These are phyloP conservation scores for Phytophthora constricta DNA, from an alignment of 352 stramenopile species.

Conservation along the genomic window DNA sequence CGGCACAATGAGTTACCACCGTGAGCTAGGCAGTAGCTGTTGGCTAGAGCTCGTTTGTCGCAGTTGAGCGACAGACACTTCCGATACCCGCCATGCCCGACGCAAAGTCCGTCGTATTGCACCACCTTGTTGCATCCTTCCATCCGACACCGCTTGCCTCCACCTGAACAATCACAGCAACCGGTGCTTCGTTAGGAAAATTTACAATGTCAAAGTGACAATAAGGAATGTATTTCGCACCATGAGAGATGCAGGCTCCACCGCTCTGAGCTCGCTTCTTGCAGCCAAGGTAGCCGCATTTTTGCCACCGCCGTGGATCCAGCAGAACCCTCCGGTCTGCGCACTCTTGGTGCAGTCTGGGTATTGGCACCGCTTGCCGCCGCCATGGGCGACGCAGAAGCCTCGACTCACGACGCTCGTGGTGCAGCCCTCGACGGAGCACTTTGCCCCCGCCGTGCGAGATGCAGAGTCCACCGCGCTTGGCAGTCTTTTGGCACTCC, in stretches of 20 bases:
- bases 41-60: slow-evolving; percentile 50
- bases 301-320: slow-evolving; percentile 67
- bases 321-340: slow-evolving; percentile 53
- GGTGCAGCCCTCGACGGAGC: slow-evolving; percentile 51
- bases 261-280: slow-evolving; percentile 61
- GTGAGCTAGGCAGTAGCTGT: slow-evolving; percentile 53
- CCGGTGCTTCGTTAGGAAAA: slow-evolving; percentile 6
- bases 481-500: slow-evolving; percentile 57
- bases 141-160: slow-evolving; percentile 56
- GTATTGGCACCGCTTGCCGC: slow-evolving; percentile 55
- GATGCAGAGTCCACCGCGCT: slow-evolving; percentile 62
- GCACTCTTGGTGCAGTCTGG: slow-evolving; percentile 43
- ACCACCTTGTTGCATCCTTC: slow-evolving; percentile 69
- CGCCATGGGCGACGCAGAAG: slow-evolving; percentile 67
- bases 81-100: slow-evolving; percentile 60
- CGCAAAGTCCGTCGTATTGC: slow-evolving; percentile 66
- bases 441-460: slow-evolving; percentile 64
- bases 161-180: slow-evolving; percentile 31
- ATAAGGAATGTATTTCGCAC: too few relatives aligned
- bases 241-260: slow-evolving; percentile 63
- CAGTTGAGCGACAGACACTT: slow-evolving; percentile 58
- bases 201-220: too few relatives aligned
- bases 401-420: slow-evolving; percentile 65
- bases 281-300: slow-evolving; percentile 55
- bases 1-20: slow-evolving; percentile 51